Percentiles rank a stretch among this genome's conserved stretches.
These are phyloP conservation scores for Neurospora tetrasperma DNA, from an alignment of 495 filamentous ascomycete species.

Conservation along the genomic window DNA sequence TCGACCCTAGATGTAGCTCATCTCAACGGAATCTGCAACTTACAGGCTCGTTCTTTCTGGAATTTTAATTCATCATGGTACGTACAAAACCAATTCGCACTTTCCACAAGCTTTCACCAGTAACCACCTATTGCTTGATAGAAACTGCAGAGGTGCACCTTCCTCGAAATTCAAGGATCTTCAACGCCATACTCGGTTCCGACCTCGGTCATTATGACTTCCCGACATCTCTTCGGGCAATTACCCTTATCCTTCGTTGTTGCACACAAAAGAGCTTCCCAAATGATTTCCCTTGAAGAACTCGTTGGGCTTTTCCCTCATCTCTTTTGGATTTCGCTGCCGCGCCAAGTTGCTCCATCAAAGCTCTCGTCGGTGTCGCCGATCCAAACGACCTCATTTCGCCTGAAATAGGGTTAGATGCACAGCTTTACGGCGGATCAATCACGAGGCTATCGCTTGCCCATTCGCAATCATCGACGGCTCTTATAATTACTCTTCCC, in stretches of 20 bases:
- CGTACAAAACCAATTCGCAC: neutral
- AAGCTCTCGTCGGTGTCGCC: constrained; percentile 1
- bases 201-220: constrained; percentile 2
- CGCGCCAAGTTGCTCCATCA: neutral
- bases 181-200: neutral
- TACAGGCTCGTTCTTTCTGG: neutral
- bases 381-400: constrained; percentile 7
- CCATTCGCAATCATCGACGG: neutral
- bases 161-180: neutral
- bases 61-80: neutral
- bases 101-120: neutral
- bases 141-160: neutral
- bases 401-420: constrained; percentile 14
- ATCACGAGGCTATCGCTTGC: neutral
- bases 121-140: neutral
- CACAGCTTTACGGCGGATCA: constrained; percentile 14
- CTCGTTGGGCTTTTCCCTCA: neutral
- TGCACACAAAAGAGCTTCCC: neutral
- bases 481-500: constrained; percentile 4
- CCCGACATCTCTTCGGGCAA: neutral
- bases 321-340: neutral
- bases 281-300: neutral
- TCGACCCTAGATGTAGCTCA: neutral
- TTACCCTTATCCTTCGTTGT: neutral
- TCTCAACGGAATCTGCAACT: neutral